These are phyloP conservation scores for Camellia oleifera DNA, from an alignment of 179 eudicot genomes.

Conservation along the genomic window DNA sequence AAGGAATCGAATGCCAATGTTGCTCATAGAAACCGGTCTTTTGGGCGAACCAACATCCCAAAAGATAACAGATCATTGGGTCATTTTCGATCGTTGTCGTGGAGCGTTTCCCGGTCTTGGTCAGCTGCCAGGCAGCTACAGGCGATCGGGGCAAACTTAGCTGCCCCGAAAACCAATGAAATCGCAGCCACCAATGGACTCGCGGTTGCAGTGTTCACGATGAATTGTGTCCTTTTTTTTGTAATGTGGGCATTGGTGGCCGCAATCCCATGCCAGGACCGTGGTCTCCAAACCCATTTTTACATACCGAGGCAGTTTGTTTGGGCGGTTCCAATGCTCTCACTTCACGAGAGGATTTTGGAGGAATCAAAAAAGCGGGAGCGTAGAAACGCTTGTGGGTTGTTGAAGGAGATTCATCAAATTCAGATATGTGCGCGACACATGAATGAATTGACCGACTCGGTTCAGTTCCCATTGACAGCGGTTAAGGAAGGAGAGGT, in stretches of 20 bases:
- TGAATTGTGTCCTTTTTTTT: conserved; percentile 57
- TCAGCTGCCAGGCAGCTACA: conserved; percentile 75
- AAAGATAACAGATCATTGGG: conserved; percentile 40
- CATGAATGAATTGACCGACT: conserved; percentile 55
- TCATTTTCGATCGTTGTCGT: conserved; percentile 65
- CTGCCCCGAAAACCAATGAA: conserved; percentile 55
- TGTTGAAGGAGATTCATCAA: conserved; percentile 60
- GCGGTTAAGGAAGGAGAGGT: conserved; percentile 57
- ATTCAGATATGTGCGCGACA: conserved; percentile 55
- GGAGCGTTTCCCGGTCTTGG: conserved; percentile 91
- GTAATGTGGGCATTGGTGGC: conserved; percentile 91
- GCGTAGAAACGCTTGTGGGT: conserved; percentile 59
- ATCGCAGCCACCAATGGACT: conserved; percentile 55
- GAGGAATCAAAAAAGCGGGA: conserved; percentile 73
- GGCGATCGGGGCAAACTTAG: conserved; percentile 57
- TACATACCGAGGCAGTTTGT: conserved; percentile 39
- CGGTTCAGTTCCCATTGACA: conserved; percentile 46
- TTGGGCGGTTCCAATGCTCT: conserved; percentile 46
- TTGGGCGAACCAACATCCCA: conserved; percentile 43
- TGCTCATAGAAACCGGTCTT: conserved; percentile 63
- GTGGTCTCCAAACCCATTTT: conserved; percentile 68
- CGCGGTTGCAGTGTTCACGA: conserved; percentile 61
- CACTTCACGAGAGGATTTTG: conserved; percentile 59
- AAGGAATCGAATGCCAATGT: conserved; percentile 50
- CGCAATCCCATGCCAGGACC: conserved; percentile 85